phyloP scores from a whole-genome alignment of 495 filamentous ascomycete genomes.

The Cudoniella acicularis region DNA sequence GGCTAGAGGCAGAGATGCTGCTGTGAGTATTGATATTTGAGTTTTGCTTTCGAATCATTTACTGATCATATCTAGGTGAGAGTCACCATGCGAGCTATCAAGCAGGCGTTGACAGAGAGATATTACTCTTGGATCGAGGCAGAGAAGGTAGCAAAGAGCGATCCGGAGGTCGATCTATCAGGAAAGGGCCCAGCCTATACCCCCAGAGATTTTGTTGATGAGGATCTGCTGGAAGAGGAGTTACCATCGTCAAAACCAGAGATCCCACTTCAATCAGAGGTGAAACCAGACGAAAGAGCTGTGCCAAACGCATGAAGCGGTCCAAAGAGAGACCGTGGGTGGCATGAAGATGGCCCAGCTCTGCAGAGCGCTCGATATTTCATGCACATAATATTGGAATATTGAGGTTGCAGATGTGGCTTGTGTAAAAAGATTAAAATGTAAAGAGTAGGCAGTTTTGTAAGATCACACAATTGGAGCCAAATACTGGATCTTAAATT shows the following conservation, averaged over 20 bases:
- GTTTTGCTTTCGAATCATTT: background rate
- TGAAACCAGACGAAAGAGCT: constrained; percentile 15
- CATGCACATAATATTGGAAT: background rate
- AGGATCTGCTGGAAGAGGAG: constrained; percentile 12
- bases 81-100: constrained; percentile 72
- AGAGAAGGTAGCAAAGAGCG: constrained; percentile 60
- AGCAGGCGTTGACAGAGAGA: constrained; percentile 79
- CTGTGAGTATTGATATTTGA: constrained; percentile 46
- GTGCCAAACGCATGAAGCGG: constrained; percentile 5
- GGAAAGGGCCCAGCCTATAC: constrained; percentile 44
- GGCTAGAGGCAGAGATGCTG: constrained; percentile 49
- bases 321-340: background rate
- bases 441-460: too few relatives aligned
- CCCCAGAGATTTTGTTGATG: constrained; percentile 16
- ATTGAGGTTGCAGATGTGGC: too few relatives aligned
- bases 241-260: background rate
- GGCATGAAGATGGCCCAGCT: background rate
- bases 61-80: constrained; percentile 48
- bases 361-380: background rate
- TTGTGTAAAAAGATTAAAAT: too few relatives aligned
- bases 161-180: constrained; percentile 59
- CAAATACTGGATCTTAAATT: too few relatives aligned
- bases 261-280: constrained; percentile 1
- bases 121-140: constrained; percentile 91
- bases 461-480: too few relatives aligned